phyloP scores from a whole-genome alignment of 768 basidiomycete species.

The Mrakia gelida region DNA sequence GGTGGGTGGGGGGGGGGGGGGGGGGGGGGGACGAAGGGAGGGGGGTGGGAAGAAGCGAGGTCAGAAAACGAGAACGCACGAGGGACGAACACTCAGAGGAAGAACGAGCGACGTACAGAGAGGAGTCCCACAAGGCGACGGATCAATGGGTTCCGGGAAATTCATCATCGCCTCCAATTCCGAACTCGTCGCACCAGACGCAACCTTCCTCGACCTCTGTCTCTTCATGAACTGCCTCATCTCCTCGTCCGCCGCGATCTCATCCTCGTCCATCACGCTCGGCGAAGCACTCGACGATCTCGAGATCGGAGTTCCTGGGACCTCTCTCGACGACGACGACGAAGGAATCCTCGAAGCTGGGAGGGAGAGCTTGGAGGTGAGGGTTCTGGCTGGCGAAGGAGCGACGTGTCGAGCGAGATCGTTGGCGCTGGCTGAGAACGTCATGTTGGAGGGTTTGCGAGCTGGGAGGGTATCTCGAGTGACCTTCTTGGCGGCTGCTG shows the following conservation, averaged over 20 bases:
- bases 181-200: slow-evolving; percentile 74
- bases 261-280: slow-evolving; percentile 42
- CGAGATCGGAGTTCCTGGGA: slow-evolving; percentile 33
- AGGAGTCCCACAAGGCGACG: slow-evolving; percentile 62
- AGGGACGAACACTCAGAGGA: too few species aligned
- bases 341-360: slow-evolving; percentile 35
- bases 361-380: slow-evolving; percentile 40
- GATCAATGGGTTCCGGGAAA: slow-evolving; percentile 85
- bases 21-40: too few species aligned
- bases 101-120: slow-evolving; percentile 54
- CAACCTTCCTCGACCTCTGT: slow-evolving; percentile 76
- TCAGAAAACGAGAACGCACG: not conserved
- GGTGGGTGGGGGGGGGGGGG: too few species aligned
- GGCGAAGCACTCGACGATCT: slow-evolving; percentile 34
- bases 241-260: slow-evolving; percentile 79
- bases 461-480: slow-evolving; percentile 36
- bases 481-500: slow-evolving; percentile 38
- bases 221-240: slow-evolving; percentile 91
- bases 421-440: slow-evolving; percentile 2
- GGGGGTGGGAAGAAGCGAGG: too few species aligned
- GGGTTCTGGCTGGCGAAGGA: slow-evolving; percentile 31
- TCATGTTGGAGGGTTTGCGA: slow-evolving; percentile 3
- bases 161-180: slow-evolving; percentile 81
- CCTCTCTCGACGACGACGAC: slow-evolving; percentile 37
- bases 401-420: slow-evolving; percentile 17